These are phyloP conservation scores for Penicillium verhagenii DNA, from an alignment of 495 filamentous ascomycete species.

Conservation along the genomic window DNA sequence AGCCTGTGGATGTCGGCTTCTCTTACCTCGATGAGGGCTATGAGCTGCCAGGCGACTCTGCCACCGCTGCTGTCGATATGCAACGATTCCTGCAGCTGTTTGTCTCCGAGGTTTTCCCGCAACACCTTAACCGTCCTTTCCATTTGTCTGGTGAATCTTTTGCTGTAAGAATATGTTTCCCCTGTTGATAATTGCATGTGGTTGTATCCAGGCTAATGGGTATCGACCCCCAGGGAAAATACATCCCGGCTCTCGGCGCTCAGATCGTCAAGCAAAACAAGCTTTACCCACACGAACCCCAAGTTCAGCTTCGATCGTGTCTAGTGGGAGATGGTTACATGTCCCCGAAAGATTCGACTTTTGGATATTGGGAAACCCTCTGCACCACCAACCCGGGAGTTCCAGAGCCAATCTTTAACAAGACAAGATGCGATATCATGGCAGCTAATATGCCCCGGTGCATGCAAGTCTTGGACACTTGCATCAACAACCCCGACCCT, in stretches of 20 bases:
- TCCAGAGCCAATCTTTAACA: conserved; percentile 38
- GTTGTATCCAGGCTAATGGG: conserved; percentile 10
- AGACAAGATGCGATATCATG: conserved; percentile 44
- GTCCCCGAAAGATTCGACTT: conserved; percentile 32
- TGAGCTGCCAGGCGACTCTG: conserved; percentile 27
- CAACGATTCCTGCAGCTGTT: conserved; percentile 43
- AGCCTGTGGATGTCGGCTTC: conserved; percentile 44
- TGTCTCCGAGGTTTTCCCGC: conserved; percentile 38
- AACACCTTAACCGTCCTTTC: conserved; percentile 23
- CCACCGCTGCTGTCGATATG: conserved; percentile 35
- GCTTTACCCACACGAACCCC: conserved; percentile 26
- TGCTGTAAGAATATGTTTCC: conserved; percentile 26
- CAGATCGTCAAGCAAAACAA: conserved; percentile 37
- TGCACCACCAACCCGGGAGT: conserved; percentile 45
- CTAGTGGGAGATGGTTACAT: conserved; percentile 41
- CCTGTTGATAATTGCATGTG: not conserved
- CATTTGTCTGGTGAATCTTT: conserved; percentile 37
- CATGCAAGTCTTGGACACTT: conserved; percentile 33
- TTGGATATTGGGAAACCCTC: conserved; percentile 46
- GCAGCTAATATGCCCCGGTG: conserved; percentile 43
- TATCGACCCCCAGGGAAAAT: too few species aligned
- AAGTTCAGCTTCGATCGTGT: conserved; percentile 35
- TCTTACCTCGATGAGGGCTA: conserved; percentile 39
- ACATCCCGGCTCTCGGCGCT: conserved; percentile 35
- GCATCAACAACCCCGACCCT: conserved; percentile 28